Conservation (phyloP, 257 asterid species). For the Gardenia jasminoides region DNA sequence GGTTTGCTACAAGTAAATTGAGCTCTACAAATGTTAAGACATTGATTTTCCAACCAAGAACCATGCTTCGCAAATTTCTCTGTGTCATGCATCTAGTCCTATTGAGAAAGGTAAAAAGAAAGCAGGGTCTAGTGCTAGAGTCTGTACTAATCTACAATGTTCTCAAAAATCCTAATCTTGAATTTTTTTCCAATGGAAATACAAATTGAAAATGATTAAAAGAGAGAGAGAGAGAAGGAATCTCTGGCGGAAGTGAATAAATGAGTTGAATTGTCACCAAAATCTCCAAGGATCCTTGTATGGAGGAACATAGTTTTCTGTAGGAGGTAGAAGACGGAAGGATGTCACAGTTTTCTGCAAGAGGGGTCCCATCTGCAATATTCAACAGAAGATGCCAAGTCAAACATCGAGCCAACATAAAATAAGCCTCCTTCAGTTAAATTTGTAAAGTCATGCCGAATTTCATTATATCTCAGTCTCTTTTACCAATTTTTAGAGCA, state of each 20-base stretch:
- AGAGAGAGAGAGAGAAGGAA: neutral
- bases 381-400: neutral
- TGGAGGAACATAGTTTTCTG: slow-evolving; percentile 91
- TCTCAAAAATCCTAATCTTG: slow-evolving; percentile 11
- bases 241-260: too few relatives aligned
- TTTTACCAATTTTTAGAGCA: neutral
- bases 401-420: neutral
- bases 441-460: neutral
- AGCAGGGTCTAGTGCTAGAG: neutral
- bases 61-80: neutral
- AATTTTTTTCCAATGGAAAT: neutral
- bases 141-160: neutral
- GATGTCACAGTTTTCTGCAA: slow-evolving; percentile 72
- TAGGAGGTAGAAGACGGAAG: slow-evolving; percentile 80
- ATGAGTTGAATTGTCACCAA: slow-evolving; percentile 46
- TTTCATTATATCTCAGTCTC: neutral
- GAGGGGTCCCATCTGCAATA: slow-evolving; percentile 79
- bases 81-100: neutral
- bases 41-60: neutral
- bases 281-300: slow-evolving; percentile 96
- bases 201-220: neutral
- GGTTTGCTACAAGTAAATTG: neutral
- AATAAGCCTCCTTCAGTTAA: neutral
- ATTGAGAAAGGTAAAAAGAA: neutral
- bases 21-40: neutral